phyloP scores from a whole-genome alignment of 352 stramenopile genomes.

The Peronospora destructor region DNA sequence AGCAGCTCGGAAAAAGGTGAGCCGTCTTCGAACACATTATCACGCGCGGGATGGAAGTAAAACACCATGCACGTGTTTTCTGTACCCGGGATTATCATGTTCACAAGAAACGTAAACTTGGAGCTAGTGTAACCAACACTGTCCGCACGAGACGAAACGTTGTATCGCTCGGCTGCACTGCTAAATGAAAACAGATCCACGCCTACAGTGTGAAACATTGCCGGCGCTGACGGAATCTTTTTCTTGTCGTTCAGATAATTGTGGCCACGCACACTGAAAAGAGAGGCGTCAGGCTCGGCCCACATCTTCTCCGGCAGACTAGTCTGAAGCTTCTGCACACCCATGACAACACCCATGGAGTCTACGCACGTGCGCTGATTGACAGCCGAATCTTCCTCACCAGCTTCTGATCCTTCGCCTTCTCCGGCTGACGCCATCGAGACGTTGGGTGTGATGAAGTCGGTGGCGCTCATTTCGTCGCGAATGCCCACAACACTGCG shows the following conservation, averaged over 20 bases:
- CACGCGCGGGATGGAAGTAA: constrained; percentile 75
- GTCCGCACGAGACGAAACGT: constrained; percentile 61
- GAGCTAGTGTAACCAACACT: constrained; percentile 61
- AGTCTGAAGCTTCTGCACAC: constrained; percentile 62
- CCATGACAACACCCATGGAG: constrained; percentile 49
- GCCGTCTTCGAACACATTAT: constrained; percentile 83
- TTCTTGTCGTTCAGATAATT: constrained; percentile 89
- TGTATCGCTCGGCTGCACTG: constrained; percentile 57
- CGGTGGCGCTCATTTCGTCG: constrained; percentile 72
- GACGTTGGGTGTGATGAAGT: constrained; percentile 85
- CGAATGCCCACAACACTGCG: constrained; percentile 78
- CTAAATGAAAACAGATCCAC: constrained; percentile 82
- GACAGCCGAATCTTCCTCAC: constrained; percentile 12
- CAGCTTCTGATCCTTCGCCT: constrained; percentile 11
- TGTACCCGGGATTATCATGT: constrained; percentile 81
- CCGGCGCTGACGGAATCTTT: constrained; percentile 64
- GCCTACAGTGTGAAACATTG: constrained; percentile 75
- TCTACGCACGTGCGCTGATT: constrained; percentile 48
- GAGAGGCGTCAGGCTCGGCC: constrained; percentile 69
- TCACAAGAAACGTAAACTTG: constrained; percentile 87
- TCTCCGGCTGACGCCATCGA: constrained; percentile 34
- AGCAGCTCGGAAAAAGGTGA: constrained; percentile 85
- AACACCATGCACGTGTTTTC: constrained; percentile 81
- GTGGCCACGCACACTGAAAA: constrained; percentile 78
- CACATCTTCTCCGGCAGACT: constrained; percentile 79